A percentile compares a stretch with the other conserved stretches of the same genome.
Evolutionary conservation across 2,329 filamentous ascomycete species (phyloP).

Genomic region (Annulohypoxylon truncatum): DNA sequence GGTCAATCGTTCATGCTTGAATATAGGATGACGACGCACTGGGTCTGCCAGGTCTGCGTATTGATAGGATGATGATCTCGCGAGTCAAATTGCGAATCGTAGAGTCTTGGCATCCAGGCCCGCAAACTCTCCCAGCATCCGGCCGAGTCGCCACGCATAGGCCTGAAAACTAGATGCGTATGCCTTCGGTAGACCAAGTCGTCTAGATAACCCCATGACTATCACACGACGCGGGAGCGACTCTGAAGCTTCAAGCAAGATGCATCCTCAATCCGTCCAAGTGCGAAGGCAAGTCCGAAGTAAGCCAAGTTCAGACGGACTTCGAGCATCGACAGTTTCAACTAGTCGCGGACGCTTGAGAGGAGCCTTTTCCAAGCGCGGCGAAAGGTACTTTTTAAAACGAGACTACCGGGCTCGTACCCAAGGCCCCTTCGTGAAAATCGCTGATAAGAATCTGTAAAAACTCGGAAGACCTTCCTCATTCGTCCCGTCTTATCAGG

Average conservation of each 20-base stretch:
- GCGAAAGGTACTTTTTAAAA: background rate
- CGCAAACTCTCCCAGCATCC: background rate
- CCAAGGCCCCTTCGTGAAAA: background rate
- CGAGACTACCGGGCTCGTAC: background rate
- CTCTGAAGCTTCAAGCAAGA: background rate
- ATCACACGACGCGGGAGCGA: background rate
- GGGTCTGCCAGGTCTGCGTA: background rate
- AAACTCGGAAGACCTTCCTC: conserved; percentile 25
- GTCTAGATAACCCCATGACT: background rate
- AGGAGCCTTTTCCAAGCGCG: background rate
- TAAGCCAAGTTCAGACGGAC: background rate
- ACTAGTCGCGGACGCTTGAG: background rate
- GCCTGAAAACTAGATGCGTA: background rate
- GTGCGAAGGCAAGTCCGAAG: background rate
- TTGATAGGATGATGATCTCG: background rate
- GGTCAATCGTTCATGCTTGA: background rate
- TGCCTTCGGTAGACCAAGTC: background rate
- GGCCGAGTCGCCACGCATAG: background rate
- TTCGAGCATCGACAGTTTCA: background rate
- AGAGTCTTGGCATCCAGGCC: background rate
- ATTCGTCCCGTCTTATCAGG: conserved; percentile 31
- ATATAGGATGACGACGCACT: background rate
- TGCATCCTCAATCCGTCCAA: conserved; percentile 1
- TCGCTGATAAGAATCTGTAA: conserved; percentile 5
- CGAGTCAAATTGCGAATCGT: background rate